phyloP scores from a whole-genome alignment of 805 yeast genomes.

The Metschnikowia cubensis region DNA sequence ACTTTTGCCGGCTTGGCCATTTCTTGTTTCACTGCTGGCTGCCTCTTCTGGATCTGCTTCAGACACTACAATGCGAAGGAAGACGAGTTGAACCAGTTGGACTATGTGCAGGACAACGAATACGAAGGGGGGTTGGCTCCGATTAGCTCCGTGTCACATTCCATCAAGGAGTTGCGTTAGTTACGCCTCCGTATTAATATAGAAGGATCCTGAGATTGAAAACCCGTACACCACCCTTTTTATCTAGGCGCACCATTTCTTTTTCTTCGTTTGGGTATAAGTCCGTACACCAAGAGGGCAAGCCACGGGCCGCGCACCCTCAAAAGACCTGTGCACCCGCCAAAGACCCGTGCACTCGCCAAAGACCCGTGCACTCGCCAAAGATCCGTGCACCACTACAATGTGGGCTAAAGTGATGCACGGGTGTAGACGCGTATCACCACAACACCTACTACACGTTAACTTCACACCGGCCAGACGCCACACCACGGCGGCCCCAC shows the following conservation, averaged over 20 bases:
- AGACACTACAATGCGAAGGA: constrained; percentile 51
- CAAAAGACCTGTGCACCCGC: too few relatives aligned
- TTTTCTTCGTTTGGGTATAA: too few relatives aligned
- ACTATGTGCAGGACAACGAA: constrained; percentile 22
- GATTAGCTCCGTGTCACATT: constrained; percentile 15
- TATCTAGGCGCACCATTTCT: too few relatives aligned
- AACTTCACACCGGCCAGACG: too few relatives aligned
- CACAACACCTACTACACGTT: not conserved
- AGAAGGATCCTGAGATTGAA: not conserved
- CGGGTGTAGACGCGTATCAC: not conserved
- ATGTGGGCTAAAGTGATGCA: not conserved
- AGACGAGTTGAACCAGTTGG: constrained; percentile 55
- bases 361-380: too few relatives aligned
- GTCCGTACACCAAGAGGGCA: too few relatives aligned
- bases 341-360: too few relatives aligned
- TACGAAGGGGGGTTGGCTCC: constrained; percentile 9
- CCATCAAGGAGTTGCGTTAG: constrained; percentile 12
- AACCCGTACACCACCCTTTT: not conserved
- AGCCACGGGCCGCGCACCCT: too few relatives aligned
- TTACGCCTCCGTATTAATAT: not conserved
- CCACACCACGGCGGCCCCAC: not conserved
- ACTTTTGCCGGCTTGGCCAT: constrained; percentile 60
- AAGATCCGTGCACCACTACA: not conserved
- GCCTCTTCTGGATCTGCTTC: constrained; percentile 59
- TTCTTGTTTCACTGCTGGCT: constrained; percentile 57